phyloP scores from a whole-genome alignment of 768 basidiomycete genomes.

The Pisolithus tinctorius region DNA sequence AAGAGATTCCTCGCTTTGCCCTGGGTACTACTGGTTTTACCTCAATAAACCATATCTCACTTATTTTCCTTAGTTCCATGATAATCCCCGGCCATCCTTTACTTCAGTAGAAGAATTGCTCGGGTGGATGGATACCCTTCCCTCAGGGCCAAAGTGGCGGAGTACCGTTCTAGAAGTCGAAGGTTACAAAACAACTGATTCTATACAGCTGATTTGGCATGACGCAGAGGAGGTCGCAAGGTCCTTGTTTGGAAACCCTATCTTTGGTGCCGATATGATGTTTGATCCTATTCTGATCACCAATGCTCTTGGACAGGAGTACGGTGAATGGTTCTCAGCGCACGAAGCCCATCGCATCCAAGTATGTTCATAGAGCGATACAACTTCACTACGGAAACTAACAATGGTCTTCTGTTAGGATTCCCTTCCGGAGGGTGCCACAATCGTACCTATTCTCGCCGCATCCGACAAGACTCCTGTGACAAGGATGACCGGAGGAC shows the following conservation, averaged over 20 bases:
- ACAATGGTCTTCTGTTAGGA: not conserved
- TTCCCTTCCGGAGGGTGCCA: not conserved
- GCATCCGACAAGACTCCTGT: conserved; percentile 30
- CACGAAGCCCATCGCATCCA: not conserved
- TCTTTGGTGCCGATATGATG: conserved; percentile 6
- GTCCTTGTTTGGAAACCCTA: conserved; percentile 16
- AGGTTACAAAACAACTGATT: conserved; percentile 10
- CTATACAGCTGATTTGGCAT: conserved; percentile 18
- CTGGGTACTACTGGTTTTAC: too few species aligned
- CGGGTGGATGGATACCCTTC: conserved; percentile 13
- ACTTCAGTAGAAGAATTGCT: too few species aligned
- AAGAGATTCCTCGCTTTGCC: too few species aligned
- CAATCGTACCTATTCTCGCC: not conserved
- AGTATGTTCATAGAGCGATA: not conserved
- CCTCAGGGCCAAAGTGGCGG: conserved; percentile 17
- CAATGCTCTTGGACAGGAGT: not conserved
- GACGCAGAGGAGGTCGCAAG: conserved; percentile 18
- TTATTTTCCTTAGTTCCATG: conserved; percentile 7
- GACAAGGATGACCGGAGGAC: conserved; percentile 19
- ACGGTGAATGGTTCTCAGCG: not conserved
- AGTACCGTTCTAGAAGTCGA: conserved; percentile 2
- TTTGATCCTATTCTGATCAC: not conserved
- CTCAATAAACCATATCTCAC: not conserved
- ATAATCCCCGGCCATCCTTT: too few species aligned
- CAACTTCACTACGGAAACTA: not conserved